Evolutionary conservation across 768 basidiomycete species (phyloP).

Genomic region (Rhizopogon salebrosus): DNA sequence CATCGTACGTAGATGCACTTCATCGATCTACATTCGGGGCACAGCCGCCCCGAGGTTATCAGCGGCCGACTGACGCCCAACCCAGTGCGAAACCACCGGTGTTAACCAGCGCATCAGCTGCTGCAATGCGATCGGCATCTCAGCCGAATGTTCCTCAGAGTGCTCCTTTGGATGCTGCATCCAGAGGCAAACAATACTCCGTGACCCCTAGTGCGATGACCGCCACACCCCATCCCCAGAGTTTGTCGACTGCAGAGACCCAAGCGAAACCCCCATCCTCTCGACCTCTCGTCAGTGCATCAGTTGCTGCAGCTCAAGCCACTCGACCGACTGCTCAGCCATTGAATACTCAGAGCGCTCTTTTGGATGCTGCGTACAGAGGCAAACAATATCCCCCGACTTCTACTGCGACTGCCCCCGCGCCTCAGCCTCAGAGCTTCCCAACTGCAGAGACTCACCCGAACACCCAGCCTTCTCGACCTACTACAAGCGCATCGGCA

Average conservation of each 20-base stretch:
- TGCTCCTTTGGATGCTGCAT: not conserved
- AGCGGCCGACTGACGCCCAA: conserved; percentile 19
- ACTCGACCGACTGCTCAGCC: not conserved
- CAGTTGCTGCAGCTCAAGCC: not conserved
- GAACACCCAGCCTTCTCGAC: conserved; percentile 16
- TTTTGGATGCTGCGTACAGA: not conserved
- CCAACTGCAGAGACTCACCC: conserved; percentile 8
- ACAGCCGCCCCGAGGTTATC: conserved; percentile 19
- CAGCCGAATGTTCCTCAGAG: not conserved
- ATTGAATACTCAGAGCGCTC: not conserved
- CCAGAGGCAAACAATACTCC: not conserved
- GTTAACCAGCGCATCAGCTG: not conserved
- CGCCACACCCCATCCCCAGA: not conserved
- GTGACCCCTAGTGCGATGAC: not conserved
- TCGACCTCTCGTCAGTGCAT: conserved; percentile 9
- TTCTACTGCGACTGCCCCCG: not conserved
- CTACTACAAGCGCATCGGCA: conserved; percentile 1
- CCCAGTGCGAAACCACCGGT: conserved; percentile 12
- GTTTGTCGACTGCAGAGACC: conserved; percentile 8
- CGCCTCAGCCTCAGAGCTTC: not conserved
- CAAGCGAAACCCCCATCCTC: conserved; percentile 12
- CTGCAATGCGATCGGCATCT: not conserved
- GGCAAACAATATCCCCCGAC: not conserved
- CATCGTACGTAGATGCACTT: conserved; percentile 3
- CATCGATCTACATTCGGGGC: conserved; percentile 16